Evolutionary conservation across 176 grass and related monocot species (phyloP), one percentile per base, ranked within the genome.

Genomic region (Aegilops longissima): DNA sequence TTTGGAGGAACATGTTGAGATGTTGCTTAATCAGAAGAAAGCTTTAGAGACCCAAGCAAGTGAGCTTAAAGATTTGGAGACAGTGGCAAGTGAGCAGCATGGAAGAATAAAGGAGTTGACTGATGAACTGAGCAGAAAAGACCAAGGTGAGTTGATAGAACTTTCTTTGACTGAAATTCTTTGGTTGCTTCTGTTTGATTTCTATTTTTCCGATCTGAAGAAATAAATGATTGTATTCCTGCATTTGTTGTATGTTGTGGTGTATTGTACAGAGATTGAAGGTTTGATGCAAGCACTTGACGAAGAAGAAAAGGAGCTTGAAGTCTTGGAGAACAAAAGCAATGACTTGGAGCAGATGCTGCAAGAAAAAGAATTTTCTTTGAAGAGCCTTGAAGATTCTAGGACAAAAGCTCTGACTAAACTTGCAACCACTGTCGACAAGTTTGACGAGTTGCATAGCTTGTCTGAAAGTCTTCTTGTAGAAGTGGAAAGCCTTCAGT

Each of bases 221-320:
- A 64, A 73, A 35, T n/a, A 11, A 16, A 80, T 85, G 9, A 59
- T 33, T 84, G 39, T 71, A 38, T 63, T 81, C 23, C 14, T 93
- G 65, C 80, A 73, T 30, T 82, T 66, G 5, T 90, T 78, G 21
- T 74, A 59, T 58, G 1, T 81, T 72, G 72, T 77, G 8, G 71
- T 73, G 63, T 81, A 80, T 79, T 89, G 27, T 82, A 64, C 87
- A 98, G 97, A 98, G 84, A 94, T 98, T 65, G 97, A 98, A 84
- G 78, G 92, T 70, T 93, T 98, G 65, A 94, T 96, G 92, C 94
- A 98, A 94, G 97, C 94, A 84, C 92, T 98, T 62, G 94, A 98
- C 68, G 97, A 98, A 89, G 94, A 98, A 93, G 97, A 98, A 86
- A 89, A 89, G 69, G 92, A 96, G 72, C 89, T 96, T 90, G 93